Evolutionary conservation across 75 land plant species (phyloP).

Genomic region (Pseudotsuga menziesii): DNA sequence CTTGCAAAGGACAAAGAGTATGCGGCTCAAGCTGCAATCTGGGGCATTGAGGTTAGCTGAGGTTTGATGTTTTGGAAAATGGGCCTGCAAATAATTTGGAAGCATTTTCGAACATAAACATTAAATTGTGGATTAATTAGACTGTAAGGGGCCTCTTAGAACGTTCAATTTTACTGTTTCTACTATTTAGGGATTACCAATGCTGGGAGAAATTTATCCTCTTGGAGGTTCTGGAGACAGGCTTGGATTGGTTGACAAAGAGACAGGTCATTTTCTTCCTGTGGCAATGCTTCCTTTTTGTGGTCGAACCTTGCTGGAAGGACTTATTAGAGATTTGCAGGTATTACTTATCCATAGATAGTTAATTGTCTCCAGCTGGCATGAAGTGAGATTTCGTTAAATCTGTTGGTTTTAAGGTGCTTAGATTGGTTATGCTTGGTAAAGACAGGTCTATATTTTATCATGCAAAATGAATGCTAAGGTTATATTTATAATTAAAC

Average conservation of each 20-base stretch:
- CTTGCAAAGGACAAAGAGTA: conserved; percentile 63
- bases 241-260: conserved; percentile 81
- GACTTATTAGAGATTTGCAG: conserved; percentile 98
- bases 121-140: conserved; percentile 2
- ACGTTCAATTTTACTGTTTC: neutral
- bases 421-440: neutral
- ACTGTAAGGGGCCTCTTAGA: neutral
- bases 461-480: neutral
- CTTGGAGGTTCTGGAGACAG: conserved; percentile 97
- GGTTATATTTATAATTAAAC: neutral
- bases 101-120: neutral
- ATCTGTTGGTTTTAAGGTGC: neutral
- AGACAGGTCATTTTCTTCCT: conserved; percentile 89
- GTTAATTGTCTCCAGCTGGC: neutral
- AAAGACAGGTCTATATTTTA: neutral
- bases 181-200: conserved; percentile 71
- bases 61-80: neutral
- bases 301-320: conserved; percentile 92
- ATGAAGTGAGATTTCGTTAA: neutral
- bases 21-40: conserved; percentile 86
- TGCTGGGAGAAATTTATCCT: conserved; percentile 96
- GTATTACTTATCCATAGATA: conserved; percentile 25
- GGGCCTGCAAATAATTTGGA: neutral
- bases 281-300: conserved; percentile 98
- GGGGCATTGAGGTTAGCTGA: conserved; percentile 91